Evolutionary conservation across 495 filamentous ascomycete genomes (phyloP).

Genomic region (Xylona heveae): DNA sequence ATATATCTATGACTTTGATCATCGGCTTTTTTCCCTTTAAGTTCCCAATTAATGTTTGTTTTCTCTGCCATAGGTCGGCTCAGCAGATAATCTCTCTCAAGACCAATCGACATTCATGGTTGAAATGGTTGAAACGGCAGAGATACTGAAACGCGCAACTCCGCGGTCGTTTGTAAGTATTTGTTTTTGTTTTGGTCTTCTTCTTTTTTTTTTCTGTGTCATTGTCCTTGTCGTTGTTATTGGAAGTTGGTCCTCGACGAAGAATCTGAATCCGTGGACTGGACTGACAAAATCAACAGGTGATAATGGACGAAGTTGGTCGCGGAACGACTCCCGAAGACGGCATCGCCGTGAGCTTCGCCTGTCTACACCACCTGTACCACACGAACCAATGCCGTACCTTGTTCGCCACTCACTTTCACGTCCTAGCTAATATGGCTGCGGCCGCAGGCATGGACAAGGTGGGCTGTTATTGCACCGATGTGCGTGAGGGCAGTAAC

Average conservation of each 20-base stretch:
- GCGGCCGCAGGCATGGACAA: slow-evolving; percentile 31
- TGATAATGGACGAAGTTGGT: slow-evolving; percentile 98
- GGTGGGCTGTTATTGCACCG: slow-evolving; percentile 73
- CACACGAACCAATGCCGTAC: slow-evolving; percentile 52
- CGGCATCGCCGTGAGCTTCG: slow-evolving; percentile 75
- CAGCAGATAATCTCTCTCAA: slow-evolving; percentile 75
- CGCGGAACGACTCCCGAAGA: slow-evolving; percentile 85
- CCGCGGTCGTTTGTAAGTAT: slow-evolving; percentile 38
- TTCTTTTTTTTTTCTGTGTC: too few species aligned
- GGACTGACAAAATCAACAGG: slow-evolving; percentile 1
- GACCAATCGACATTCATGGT: slow-evolving; percentile 95
- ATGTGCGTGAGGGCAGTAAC: slow-evolving; percentile 46
- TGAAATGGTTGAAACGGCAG: slow-evolving; percentile 60
- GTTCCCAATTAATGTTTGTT: too few species aligned
- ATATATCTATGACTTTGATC: not conserved
- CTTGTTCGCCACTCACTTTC: slow-evolving; percentile 92
- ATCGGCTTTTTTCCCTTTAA: not conserved
- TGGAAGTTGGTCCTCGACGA: too few species aligned
- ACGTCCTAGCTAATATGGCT: slow-evolving; percentile 55
- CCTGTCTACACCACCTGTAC: slow-evolving; percentile 64
- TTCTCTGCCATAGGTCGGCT: slow-evolving; percentile 59
- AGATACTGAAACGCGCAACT: slow-evolving; percentile 45
- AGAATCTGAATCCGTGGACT: not conserved
- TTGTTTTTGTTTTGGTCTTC: not conserved
- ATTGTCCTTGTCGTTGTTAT: too few species aligned